A percentile compares a stretch with the other conserved stretches of the same genome.
These are phyloP conservation scores for Leptomonas seymouri DNA, from an alignment of 208 protist genomes.

Conservation along the genomic window DNA sequence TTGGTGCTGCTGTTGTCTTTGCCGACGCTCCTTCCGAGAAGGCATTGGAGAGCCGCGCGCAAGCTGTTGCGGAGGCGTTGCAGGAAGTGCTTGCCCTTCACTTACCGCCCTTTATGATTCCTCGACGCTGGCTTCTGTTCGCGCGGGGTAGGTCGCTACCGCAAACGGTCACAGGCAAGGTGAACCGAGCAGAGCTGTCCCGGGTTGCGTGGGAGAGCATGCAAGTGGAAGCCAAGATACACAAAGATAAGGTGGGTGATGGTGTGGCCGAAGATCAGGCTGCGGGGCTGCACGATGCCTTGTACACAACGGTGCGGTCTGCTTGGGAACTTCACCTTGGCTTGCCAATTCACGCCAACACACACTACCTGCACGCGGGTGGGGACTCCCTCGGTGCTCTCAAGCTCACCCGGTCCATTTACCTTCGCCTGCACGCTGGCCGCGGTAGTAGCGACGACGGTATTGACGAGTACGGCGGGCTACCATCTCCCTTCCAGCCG, in stretches of 20 bases:
- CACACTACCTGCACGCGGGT: slow-evolving; percentile 60
- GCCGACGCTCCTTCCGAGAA: background rate
- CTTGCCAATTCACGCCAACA: slow-evolving; percentile 26
- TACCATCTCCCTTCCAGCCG: slow-evolving; percentile 53
- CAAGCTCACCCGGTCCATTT: slow-evolving; percentile 53
- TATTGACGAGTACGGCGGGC: slow-evolving; percentile 50
- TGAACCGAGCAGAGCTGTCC: slow-evolving; percentile 33
- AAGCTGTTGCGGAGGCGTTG: slow-evolving; percentile 21
- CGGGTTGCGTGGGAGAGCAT: background rate
- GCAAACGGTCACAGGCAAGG: slow-evolving; percentile 50
- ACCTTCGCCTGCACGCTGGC: slow-evolving; percentile 34
- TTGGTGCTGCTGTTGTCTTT: slow-evolving; percentile 33
- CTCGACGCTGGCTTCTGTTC: slow-evolving; percentile 35
- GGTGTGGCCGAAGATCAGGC: background rate
- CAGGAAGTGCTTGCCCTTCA: slow-evolving; percentile 33
- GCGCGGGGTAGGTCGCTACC: slow-evolving; percentile 24
- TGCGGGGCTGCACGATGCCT: slow-evolving; percentile 1
- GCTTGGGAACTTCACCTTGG: slow-evolving; percentile 40
- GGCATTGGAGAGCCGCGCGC: slow-evolving; percentile 5
- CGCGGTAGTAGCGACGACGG: slow-evolving; percentile 32
- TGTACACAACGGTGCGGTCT: slow-evolving; percentile 19
- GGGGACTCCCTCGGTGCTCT: slow-evolving; percentile 72
- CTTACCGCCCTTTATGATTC: slow-evolving; percentile 48
- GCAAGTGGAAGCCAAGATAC: background rate
- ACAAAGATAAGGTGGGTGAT: background rate